Base-by-base conservation (phyloP, 371 early-diverging fungal species). In the Mucor saturninus region DNA sequence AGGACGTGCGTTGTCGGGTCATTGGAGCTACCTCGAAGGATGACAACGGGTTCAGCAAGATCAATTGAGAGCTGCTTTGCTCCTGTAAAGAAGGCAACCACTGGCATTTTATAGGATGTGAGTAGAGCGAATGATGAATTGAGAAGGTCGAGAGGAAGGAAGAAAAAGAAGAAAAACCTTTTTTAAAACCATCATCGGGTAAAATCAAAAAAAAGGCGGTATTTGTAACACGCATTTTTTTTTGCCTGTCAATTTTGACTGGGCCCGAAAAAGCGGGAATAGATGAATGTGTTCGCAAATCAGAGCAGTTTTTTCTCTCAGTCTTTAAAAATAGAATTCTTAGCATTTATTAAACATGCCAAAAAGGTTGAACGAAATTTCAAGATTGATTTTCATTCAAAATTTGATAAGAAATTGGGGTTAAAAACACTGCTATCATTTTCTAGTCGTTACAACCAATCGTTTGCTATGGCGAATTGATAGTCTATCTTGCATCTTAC, bases 1-100 rank as follows among this genome's bases (percentile, higher is more conserved):
- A 82, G 58, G 4, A 75, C 73, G 21, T 74, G 72, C 3, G 76
- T 77, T 0, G 71, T 65, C 30, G 57, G 67, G 42, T 77, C 76
- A n/a, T 57, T 56, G 0, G 76, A 49, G 9, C 55, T 45, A 2
- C 82, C 76, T 40, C 79, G 61, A n/a, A 82, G 61, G 38, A 75
- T 72, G 1, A 82, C 68, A 2, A 82, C 73, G 0, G 83, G 77
- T 58, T 79, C 80, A 3, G 76, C 73, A n/a, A 82, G 70, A 50
- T 79, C 80, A 62, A 82, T 79, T 8, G 74, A 68, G 5, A 82
- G 59, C 49, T 77, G 76, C 29, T 68, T 71, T 51, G 67, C 66
- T 56, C 74, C 77, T 32, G 76, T 65, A 28, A 81, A 71, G 46
- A 81, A 76, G 1, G 81, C 75, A 26, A 67, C 67, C 3, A 74